A percentile compares a stretch with the other conserved stretches of the same genome.
Conservation (phyloP, 2,329 filamentous ascomycete genomes). For the Salinomyces thailandicus region DNA sequence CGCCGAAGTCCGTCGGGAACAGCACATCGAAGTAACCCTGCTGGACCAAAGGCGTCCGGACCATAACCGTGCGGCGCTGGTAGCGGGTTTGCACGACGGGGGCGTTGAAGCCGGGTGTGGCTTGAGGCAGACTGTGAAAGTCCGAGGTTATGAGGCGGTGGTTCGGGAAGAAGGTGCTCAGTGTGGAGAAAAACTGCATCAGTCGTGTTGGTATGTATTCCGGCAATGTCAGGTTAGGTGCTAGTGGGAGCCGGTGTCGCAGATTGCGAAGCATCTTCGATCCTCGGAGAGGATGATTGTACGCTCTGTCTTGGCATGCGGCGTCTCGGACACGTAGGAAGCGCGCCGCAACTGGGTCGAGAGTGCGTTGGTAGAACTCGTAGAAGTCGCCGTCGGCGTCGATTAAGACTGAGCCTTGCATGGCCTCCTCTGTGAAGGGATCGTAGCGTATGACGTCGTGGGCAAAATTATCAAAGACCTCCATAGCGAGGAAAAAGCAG, state of each 20-base stretch:
- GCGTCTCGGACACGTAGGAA: slow-evolving; percentile 78
- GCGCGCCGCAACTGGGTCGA: slow-evolving; percentile 73
- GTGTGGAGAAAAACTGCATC: slow-evolving; percentile 93
- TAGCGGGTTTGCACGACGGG: slow-evolving; percentile 96
- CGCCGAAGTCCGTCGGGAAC: slow-evolving; percentile 89
- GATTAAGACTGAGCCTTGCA: slow-evolving; percentile 83
- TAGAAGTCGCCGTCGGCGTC: slow-evolving; percentile 80
- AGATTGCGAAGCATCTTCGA: slow-evolving; percentile 50
- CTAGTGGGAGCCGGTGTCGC: slow-evolving; percentile 55
- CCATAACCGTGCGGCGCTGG: slow-evolving; percentile 74
- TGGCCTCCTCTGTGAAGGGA: slow-evolving; percentile 62
- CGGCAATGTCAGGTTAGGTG: slow-evolving; percentile 64
- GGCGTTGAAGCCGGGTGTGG: slow-evolving; percentile 74
- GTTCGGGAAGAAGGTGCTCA: slow-evolving; percentile 77
- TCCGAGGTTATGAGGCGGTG: slow-evolving; percentile 85
- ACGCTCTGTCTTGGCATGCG: slow-evolving; percentile 50
- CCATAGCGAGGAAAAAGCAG: slow-evolving; percentile 94
- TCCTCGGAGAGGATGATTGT: slow-evolving; percentile 50
- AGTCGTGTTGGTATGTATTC: slow-evolving; percentile 92
- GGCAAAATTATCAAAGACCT: slow-evolving; percentile 97
- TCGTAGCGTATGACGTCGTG: slow-evolving; percentile 94
- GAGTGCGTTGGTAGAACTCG: slow-evolving; percentile 74
- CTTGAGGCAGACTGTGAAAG: slow-evolving; percentile 76
- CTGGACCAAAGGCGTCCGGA: slow-evolving; percentile 84
- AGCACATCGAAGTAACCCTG: slow-evolving; percentile 99